Base-by-base conservation (phyloP, 1,139 yeast genomes). In the Suhomyces yuchorum region DNA sequence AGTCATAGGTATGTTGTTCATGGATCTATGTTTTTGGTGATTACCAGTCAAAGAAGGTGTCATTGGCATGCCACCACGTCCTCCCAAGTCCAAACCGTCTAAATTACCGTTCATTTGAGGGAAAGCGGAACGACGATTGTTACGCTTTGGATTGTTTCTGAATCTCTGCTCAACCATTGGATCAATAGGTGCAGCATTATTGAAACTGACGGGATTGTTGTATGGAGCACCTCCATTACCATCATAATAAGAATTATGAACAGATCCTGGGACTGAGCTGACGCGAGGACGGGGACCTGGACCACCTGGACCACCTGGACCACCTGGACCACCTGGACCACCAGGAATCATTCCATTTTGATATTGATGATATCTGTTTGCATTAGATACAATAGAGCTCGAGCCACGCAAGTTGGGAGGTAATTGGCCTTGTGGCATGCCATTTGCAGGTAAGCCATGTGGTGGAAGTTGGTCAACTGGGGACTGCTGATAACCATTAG, bases 1-100 rank as follows among this genome's bases (percentile, higher is more conserved):
- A n/a, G 52, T 49, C 12, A 37, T 24, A 8, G 44, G 41, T 8
- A 32, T 14, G n/a, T 26, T 49, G 34, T 48, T 51, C 52, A 51
- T 39, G 2, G 60, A 52, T 23, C 58, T 51, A 46, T 56, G 60
- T 48, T 59, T 58, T 22, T 39, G 46, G 11, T 46, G 51, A 15
- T 43, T 49, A 34, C 37, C 35, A 15, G 47, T 23, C 9, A 46
- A 56, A 5, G 53, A 58, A 2, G 59, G 60, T 0, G 73, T 69
- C 61, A 62, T 62, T 43, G 79, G 80, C 80, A 75, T 75, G 11
- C 80, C 80, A n/a, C 78, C 80, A 55, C 80, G 66, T 9, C 79
- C 80, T 12, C 80, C 80, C 68, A 73, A 66, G 57, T 75, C 80
- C 28, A 74, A 54, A 3, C 75, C 74, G 30, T 67, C 68, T 23